Base-by-base conservation (phyloP, 2,329 filamentous ascomycete species). In the Penicillium sp. region DNA sequence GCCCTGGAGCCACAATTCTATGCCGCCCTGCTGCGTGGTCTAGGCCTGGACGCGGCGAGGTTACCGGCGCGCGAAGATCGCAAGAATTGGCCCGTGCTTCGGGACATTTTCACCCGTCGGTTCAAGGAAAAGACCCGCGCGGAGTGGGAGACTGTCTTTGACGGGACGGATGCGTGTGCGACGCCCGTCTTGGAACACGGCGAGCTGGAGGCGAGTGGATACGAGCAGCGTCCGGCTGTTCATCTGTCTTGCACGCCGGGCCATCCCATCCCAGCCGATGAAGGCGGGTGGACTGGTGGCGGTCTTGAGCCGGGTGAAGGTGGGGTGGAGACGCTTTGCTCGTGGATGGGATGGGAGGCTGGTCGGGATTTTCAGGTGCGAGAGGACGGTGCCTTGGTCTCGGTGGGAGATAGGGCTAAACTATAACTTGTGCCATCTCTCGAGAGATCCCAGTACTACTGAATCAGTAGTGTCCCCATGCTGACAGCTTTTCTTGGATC, bases 1-100 rank as follows among this genome's bases (percentile, higher is more conserved):
- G 87, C 90, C 9, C 72, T 97, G 26, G 91, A 97, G 73, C 87
- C 88, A 45, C 85, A 88, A 51, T 97, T 97, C 70, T 96, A 87
- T 66, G 72, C 68, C 3, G 76, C 71, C 1, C 71, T 97, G 45
- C 55, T 95, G 7, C 74, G 77, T 50, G 84, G 87, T 0, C 68
- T 96, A 36, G 79, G 76, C 0, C 72, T 95, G 9, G 69, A 67
- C 4, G 69, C 71, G 9, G 60, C 60, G 3, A 66, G 72, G 8
- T 50, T 72, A 33, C 69, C 80, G 9, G 66, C 72, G 1, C 64
- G 86, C 36, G 64, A 79, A 33, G 82, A 94, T 58, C 75, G 74
- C 46, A 69, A 57, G 1, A 77, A 76, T 24, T 96, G 90, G 90
- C 78, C 81, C 0, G 78, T 75, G 40, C 75, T 96, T 58, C 76